Percentiles rank a stretch among this genome's conserved stretches.
These are phyloP conservation scores for Eimeria maxima DNA, from an alignment of 169 alveolate species.

Conservation along the genomic window DNA sequence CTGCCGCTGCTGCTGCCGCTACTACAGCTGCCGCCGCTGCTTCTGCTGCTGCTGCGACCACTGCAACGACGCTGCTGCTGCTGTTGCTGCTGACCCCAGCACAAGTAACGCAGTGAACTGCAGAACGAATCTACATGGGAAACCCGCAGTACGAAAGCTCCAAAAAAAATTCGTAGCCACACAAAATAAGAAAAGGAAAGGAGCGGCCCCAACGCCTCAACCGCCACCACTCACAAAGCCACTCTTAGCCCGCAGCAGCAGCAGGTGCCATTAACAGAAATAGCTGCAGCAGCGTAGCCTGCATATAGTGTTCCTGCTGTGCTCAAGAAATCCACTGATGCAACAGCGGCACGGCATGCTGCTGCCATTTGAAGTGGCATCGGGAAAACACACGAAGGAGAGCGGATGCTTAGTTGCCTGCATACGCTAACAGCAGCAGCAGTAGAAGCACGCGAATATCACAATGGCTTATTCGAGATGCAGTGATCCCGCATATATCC, in stretches of 20 bases:
- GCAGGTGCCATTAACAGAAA: no score
- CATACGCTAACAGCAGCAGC: not conserved
- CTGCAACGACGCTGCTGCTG: no score
- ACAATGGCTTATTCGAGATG: no score
- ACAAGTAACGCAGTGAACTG: conserved; percentile 18
- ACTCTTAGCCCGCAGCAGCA: not conserved
- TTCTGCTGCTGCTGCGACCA: no score
- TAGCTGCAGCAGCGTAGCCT: no score
- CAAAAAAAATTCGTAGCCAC: conserved; percentile 41
- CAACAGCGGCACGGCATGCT: not conserved
- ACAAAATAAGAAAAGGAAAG: not conserved
- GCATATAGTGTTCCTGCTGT: no score
- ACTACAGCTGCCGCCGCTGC: conserved; percentile 25
- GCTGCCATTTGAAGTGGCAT: not conserved
- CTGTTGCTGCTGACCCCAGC: no score
- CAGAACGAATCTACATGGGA: conserved; percentile 74
- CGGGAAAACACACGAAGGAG: not conserved
- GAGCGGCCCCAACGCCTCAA: no score
- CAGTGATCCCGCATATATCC: no score
- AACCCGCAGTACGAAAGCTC: conserved; percentile 32
- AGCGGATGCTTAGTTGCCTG: not conserved
- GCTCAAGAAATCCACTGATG: not conserved
- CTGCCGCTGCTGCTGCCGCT: conserved; percentile 41
- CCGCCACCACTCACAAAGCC: not conserved
- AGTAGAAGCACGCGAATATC: no score